These are phyloP conservation scores for Camillea tinctor DNA, from an alignment of 2,329 filamentous ascomycete genomes.

Conservation along the genomic window DNA sequence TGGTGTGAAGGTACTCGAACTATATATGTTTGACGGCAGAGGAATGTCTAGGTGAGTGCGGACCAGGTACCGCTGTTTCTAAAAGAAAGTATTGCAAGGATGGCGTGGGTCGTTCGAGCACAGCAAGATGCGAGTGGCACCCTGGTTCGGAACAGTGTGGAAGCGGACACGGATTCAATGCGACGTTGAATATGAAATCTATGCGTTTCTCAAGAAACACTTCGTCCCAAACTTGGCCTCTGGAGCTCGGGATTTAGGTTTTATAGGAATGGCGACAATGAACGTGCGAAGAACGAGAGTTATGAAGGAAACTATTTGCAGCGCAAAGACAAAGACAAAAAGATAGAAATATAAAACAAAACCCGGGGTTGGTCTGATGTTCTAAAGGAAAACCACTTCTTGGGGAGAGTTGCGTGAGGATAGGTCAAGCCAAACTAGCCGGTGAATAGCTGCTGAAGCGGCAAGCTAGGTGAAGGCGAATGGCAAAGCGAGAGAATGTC, in stretches of 20 bases:
- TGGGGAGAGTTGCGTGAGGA: background rate
- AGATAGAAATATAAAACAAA: no score
- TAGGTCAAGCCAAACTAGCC: background rate
- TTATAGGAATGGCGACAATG: constrained; percentile 15
- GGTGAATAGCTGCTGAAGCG: background rate
- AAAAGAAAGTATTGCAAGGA: constrained; percentile 22
- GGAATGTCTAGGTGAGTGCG: constrained; percentile 21
- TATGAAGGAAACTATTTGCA: constrained; percentile 13
- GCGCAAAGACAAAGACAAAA: constrained; percentile 16
- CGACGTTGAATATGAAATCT: constrained; percentile 33
- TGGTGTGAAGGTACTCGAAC: background rate
- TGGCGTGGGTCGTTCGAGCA: constrained; percentile 30
- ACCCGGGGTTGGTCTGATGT: constrained; percentile 1
- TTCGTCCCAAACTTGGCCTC: constrained; percentile 22
- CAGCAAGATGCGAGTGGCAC: constrained; percentile 28
- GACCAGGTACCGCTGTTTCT: constrained; percentile 24
- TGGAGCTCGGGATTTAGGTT: no score
- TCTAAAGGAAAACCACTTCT: constrained; percentile 1
- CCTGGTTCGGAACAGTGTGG: constrained; percentile 33
- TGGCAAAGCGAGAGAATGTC: background rate
- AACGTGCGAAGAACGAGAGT: constrained; percentile 6
- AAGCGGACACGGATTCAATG: constrained; percentile 39
- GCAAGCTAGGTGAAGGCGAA: background rate
- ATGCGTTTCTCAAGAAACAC: constrained; percentile 31
- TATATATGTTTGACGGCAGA: constrained; percentile 30